Base-by-base conservation (phyloP, 306 rosid genomes). In the Casuarina glauca region DNA sequence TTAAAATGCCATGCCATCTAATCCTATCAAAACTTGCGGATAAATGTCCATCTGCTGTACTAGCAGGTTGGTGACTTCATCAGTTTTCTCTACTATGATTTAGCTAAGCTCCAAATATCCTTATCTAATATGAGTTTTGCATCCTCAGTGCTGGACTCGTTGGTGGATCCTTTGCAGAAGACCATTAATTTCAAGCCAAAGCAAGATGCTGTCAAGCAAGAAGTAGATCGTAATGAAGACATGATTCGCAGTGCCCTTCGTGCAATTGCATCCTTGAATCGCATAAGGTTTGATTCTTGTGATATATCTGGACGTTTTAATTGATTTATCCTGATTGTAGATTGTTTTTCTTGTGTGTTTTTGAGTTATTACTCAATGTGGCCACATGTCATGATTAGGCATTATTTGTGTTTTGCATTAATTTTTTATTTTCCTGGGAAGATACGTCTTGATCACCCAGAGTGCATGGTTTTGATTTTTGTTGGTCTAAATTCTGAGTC, bases 171-270 rank as follows among this genome's bases (percentile, higher is more conserved):
- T 84, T 97, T 96, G 77, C 98, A 91, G 78, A 93, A 96, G 84
- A 96, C 99, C 54, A 96, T 93, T 38, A 91, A 91, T 80, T 96
- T 93, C 81, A 96, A 91, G 91, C 98, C 98, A 35, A 96, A 96
- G 88, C 97, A 78, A 89, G 97, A 96, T 79, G 98, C 99, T 62
- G 99, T 96, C 69, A 96, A 96, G 88, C 99, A 96, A 90, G 98
- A 96, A 86, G 98, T 96, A 53, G 99, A 96, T 86, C 98, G 99
- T 69, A 96, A 96, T 80, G 99, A 96, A 84, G 99, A 96, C 89
- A 93, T 96, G 99, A 93, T 96, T 80, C 97, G 99, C 79, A 96
- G 99, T 44, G 98, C 98, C 61, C 98, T 96, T 57, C 90, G 99
- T 63, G 97, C 99, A 45, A 88, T 96, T 87, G 96, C 97, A 48